Conservation (phyloP, 371 early-diverging fungal genomes). For the Conidiobolus incongruus region DNA sequence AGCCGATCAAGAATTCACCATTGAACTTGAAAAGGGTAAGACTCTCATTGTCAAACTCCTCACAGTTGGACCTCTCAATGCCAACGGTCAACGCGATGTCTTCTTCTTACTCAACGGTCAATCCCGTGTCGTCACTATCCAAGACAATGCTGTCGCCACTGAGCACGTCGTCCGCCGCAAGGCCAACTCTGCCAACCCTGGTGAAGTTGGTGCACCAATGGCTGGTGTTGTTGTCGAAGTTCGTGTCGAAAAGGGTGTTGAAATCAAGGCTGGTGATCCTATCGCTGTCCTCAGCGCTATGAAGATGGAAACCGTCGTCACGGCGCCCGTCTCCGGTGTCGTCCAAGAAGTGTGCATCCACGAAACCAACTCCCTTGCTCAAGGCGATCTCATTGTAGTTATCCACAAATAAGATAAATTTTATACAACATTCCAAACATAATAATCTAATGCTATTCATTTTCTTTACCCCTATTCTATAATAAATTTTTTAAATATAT, state of each 20-base stretch:
- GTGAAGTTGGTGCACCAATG: slow-evolving; percentile 91
- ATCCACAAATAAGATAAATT: too few relatives aligned
- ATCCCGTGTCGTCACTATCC: slow-evolving; percentile 57
- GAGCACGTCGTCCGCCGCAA: slow-evolving; percentile 43
- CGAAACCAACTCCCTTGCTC: slow-evolving; percentile 50
- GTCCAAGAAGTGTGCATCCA: slow-evolving; percentile 43
- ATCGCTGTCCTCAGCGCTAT: slow-evolving; percentile 78
- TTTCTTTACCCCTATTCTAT: too few relatives aligned
- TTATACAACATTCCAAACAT: too few relatives aligned
- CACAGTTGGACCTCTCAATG: slow-evolving; percentile 66
- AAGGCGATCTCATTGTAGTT: slow-evolving; percentile 56
- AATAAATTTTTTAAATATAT: too few relatives aligned
- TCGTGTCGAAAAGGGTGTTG: slow-evolving; percentile 49
- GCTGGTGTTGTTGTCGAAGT: slow-evolving; percentile 82
- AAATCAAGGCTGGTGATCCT: slow-evolving; percentile 73
- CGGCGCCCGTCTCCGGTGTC: slow-evolving; percentile 54
- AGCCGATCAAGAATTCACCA: slow-evolving; percentile 66
- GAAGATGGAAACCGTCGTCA: slow-evolving; percentile 94
- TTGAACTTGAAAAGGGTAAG: slow-evolving; percentile 72
- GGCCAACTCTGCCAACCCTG: slow-evolving; percentile 49
- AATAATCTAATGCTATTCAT: too few relatives aligned
- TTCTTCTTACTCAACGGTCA: slow-evolving; percentile 92
- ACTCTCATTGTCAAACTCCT: slow-evolving; percentile 70
- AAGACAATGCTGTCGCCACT: slow-evolving; percentile 24
- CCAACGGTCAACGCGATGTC: slow-evolving; percentile 67